phyloP scores from a whole-genome alignment of 1,284 basidiomycete genomes.

The Limonomyces culmigenus region DNA sequence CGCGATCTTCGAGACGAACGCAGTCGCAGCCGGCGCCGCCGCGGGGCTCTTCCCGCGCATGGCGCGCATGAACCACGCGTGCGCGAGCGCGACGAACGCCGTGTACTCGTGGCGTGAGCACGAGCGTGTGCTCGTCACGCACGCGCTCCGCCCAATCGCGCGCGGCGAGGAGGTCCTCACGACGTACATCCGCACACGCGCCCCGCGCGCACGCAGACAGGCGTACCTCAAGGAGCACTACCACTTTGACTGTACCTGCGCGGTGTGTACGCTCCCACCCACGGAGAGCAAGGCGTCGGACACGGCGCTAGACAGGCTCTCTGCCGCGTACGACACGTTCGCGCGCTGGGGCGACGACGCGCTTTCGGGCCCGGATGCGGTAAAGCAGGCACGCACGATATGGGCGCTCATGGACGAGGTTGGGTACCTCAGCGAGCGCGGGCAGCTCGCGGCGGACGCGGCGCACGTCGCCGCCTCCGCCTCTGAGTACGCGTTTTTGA shows the following conservation, averaged over 20 bases:
- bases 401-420: conserved; percentile 40
- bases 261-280: conserved; percentile 33
- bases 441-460: conserved; percentile 40
- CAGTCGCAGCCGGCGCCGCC: conserved; percentile 27
- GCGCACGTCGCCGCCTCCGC: conserved; percentile 39
- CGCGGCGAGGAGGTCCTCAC: conserved; percentile 44
- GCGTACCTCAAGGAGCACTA: conserved; percentile 28
- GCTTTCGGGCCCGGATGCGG: conserved; percentile 30
- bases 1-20: conserved; percentile 50
- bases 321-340: conserved; percentile 23
- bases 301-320: conserved; percentile 25
- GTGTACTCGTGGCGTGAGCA: conserved; percentile 38
- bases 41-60: conserved; percentile 44
- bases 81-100: conserved; percentile 42
- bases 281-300: conserved; percentile 31
- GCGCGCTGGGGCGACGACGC: conserved; percentile 24
- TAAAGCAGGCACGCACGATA: conserved; percentile 26
- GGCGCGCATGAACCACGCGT: conserved; percentile 48
- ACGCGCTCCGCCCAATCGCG: conserved; percentile 34
- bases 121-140: conserved; percentile 28
- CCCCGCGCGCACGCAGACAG: conserved; percentile 13
- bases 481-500: too few relatives aligned
- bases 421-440: conserved; percentile 45
- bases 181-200: conserved; percentile 38
- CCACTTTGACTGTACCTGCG: conserved; percentile 39